Base-by-base conservation (phyloP, 805 yeast genomes). In the Lipomyces mesembrius region DNA sequence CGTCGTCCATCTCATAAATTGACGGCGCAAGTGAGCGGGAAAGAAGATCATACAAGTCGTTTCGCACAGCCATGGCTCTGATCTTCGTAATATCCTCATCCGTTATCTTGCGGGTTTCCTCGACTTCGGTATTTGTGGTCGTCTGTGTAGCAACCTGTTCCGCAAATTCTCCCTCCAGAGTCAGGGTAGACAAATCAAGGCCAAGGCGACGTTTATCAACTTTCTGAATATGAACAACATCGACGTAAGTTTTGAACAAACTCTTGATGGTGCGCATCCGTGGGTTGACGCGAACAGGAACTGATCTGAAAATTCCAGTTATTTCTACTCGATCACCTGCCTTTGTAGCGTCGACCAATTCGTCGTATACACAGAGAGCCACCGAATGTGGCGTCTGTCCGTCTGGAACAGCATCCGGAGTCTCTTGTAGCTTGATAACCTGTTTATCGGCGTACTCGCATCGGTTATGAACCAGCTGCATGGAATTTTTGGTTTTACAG, bases 331-430 rank as follows among this genome's bases (percentile, higher is more conserved):
- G 85, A 78, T 95, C 99, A 83, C 99, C 99, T 8, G 99, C 98
- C 74, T 97, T 85, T 74, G 96, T 90, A 62, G 90, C 84, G 77
- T 95, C 99, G 0, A 95, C 99, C 68, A 95, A 83, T 77, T 95
- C 98, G 78, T 95, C 99, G 76, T 94, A 95, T 0, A 91, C 96
- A 81, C 97, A 92, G 35, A 95, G 81, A 6, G 97, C 91, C 59
- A 95, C 91, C 14, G 97, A 89, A 78, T 95, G 99, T 1, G 99
- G 99, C 2, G 99, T 95, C 79, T 95, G 99, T 20, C 99, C 99
- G 79, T 91, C 98, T 3, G 99, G 99, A 17, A 94, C 97, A 69
- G 87, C 83, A 78, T 95, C 99, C 0, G 97, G 97, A 0, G 97
- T 92, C 78, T 95, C 99, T 79, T 95, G 99, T 54, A 95, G 81